Evolutionary conservation across 768 basidiomycete species (phyloP), one percentile per base, ranked within the genome.

Genomic region (Kwoniella sp.): DNA sequence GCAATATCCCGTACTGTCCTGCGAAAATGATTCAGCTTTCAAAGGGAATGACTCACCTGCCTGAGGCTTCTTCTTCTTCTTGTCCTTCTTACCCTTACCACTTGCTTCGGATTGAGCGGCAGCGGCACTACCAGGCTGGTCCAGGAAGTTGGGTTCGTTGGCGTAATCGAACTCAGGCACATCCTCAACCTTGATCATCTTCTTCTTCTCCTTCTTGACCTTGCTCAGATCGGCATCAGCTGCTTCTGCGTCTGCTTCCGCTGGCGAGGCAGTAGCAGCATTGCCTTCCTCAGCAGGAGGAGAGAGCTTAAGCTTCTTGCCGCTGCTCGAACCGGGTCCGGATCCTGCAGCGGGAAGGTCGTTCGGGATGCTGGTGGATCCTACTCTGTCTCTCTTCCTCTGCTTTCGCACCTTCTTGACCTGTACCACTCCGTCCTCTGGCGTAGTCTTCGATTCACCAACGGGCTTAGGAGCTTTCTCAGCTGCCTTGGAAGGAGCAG

Each of bases 151-250:
- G 4, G 89, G 86, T 25, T 85, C 86, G 15, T 82, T 81, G 5
- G 84, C 80, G 77, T 90, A 92, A 81, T 91, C 89, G 73, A 91
- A 92, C 41, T 86, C 80, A 80, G 86, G 79, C 81, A 83, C 71
- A n/a, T 74, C 73, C 65, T 61, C 54, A 7, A 58, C 20, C 8
- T 58, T 63, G 20, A 68, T 56, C 20, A 62, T 58, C 30, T 66
- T 62, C 59, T 73, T 72, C 37, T 66, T 48, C 58, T 63, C 52
- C 55, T 71, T 67, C 48, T 63, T 58, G 0, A 1, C 30, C 25
- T 55, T 56, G 34, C 53, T 23, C 5, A 22, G 20, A 28, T 29
- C 26, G 23, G n/a, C 17, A 12, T 54, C 17, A 17, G 47, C 4
- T 54, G 13, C 50, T 5, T 4, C 26, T 55, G 11, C 30, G 13